Evolutionary conservation across 257 asterid genomes (phyloP).

Genomic region (Thymus mandschuricus): DNA sequence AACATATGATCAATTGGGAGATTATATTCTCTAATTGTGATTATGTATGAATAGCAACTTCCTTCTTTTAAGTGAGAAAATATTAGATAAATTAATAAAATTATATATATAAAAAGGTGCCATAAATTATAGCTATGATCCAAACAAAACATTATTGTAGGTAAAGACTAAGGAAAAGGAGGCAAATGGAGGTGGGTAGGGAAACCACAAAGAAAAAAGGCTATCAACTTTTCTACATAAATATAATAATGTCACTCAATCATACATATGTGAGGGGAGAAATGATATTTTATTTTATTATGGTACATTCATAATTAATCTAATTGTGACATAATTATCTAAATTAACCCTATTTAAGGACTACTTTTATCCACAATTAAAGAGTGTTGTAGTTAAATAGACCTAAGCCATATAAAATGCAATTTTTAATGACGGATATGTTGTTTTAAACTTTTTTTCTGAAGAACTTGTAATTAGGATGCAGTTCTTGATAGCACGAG

Average conservation of each 20-base stretch:
- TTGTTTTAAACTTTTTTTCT: background rate
- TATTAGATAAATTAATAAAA: background rate
- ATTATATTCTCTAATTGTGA: slow-evolving; percentile 35
- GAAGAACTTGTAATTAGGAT: background rate
- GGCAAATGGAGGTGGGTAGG: slow-evolving; percentile 37
- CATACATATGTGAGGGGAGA: slow-evolving; percentile 27
- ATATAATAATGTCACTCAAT: slow-evolving; percentile 37
- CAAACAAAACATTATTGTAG: slow-evolving; percentile 31
- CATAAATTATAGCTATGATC: slow-evolving; percentile 9
- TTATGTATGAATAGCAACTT: slow-evolving; percentile 16
- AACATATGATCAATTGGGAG: slow-evolving; percentile 25
- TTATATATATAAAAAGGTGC: too few species aligned
- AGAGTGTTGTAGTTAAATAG: too few species aligned
- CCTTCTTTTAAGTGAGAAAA: background rate
- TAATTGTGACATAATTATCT: slow-evolving; percentile 16
- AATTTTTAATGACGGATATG: too few species aligned
- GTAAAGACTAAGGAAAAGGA: slow-evolving; percentile 31
- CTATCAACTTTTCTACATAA: slow-evolving; percentile 22
- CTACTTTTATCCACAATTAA: background rate
- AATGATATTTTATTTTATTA: slow-evolving; percentile 19
- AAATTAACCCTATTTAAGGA: slow-evolving; percentile 8
- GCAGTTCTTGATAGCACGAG: too few species aligned
- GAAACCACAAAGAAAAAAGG: slow-evolving; percentile 39
- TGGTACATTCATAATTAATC: slow-evolving; percentile 27
- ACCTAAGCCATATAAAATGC: too few species aligned